Percentiles rank a stretch among this genome's conserved stretches.
phyloP scores from a whole-genome alignment of 257 asterid species.

The Solanum pinnatisectum region DNA sequence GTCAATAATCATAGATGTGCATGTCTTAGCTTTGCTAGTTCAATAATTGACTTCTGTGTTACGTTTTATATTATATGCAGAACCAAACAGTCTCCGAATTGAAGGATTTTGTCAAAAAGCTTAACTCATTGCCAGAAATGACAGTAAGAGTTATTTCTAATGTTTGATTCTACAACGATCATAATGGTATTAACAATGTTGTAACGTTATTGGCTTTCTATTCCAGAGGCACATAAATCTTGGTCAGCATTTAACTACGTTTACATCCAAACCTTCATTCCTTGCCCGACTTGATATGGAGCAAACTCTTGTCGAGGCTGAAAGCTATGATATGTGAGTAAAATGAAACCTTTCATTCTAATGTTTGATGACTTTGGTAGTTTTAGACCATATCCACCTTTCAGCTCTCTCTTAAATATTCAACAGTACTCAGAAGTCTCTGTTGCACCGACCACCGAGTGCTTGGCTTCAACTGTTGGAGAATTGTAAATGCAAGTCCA shows the following conservation, averaged over 20 bases:
- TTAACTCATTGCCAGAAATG: conserved; percentile 95
- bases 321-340: conserved; percentile 83
- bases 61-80: conserved; percentile 36
- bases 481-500: neutral
- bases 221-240: conserved; percentile 95
- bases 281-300: conserved; percentile 90
- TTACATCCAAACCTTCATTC: conserved; percentile 81
- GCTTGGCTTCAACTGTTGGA: neutral
- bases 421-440: neutral
- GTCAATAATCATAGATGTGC: conserved; percentile 14
- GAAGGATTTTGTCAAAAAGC: conserved; percentile 98
- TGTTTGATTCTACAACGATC: conserved; percentile 1
- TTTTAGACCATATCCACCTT: neutral
- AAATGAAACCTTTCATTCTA: neutral
- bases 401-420: neutral
- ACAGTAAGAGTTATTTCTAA: conserved; percentile 50
- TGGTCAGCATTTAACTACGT: conserved; percentile 83
- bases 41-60: conserved; percentile 1
- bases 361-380: neutral
- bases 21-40: conserved; percentile 5
- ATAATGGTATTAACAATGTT: neutral
- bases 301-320: conserved; percentile 89
- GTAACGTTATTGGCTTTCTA: conserved; percentile 17
- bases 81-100: conserved; percentile 84
- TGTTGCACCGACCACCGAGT: neutral